Evolutionary conservation across 805 yeast genomes (phyloP), one percentile per base, ranked within the genome.

Genomic region (Candida vartiovaarae): DNA sequence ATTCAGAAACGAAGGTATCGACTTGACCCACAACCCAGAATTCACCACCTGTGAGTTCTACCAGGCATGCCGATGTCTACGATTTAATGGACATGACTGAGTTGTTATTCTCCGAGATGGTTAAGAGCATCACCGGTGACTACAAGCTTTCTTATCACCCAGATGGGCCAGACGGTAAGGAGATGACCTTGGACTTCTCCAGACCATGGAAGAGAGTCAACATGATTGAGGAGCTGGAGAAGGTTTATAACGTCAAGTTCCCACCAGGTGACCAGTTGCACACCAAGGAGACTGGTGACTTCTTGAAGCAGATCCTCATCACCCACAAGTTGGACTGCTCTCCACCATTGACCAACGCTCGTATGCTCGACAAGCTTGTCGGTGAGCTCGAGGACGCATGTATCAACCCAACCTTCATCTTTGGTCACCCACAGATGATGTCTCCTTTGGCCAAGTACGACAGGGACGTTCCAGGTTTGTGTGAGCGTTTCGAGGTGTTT

Each of bases 361-460:
- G 99, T 74, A 91, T 91, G 97, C 80, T 93, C 65, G 99, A 93
- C 76, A 90, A 87, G 75, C 80, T 91, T 52, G 96, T 91, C 57
- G 98, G 99, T 63, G 97, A 88, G 66, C 78, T 84, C 66, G 99
- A 91, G 74, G 97, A 90, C 61, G 74, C 80, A 42, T 87, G 95
- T 64, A 85, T 91, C 69, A 93, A 87, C 76, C 99, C 99, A 58
- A 93, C 98, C 38, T 91, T 91, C 69, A 86, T 91, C 67, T 90
- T 88, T 61, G 99, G 99, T 58, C 99, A 91, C 68, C 99, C 99
- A 47, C 97, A 91, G 74, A 88, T 91, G 95, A 91, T 91, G 99
- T 91, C 98, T 46, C 99, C 99, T 54, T 78, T 91, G 69, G 99
- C 99, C 64, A 91, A 91, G 75, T 87, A 86, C 72, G 86, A 91